Percentiles rank a stretch among this genome's conserved stretches.
Evolutionary conservation across 441 rosid species (phyloP).

Genomic region (Euphorbia corollata): DNA sequence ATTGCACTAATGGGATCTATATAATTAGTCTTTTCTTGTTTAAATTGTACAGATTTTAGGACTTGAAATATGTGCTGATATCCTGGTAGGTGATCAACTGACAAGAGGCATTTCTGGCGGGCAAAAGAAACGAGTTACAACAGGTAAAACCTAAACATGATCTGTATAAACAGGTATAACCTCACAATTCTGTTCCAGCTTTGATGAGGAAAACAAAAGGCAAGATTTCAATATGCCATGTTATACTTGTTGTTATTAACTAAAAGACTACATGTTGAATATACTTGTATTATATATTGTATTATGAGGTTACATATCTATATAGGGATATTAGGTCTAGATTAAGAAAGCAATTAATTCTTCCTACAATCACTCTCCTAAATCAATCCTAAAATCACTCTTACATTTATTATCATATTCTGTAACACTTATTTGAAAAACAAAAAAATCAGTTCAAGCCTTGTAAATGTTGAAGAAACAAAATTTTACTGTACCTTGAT

Average conservation of each 20-base stretch:
- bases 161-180: no score
- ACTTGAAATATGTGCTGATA: constrained; percentile 57
- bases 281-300: no score
- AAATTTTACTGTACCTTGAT: neutral
- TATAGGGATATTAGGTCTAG: no score
- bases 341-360: no score
- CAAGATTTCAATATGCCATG: neutral
- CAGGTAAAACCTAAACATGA: constrained; percentile 30
- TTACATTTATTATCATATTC: no score
- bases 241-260: no score
- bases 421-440: no score
- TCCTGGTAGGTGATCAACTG: constrained; percentile 59
- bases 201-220: neutral
- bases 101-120: constrained; percentile 60
- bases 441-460: neutral
- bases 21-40: neutral
- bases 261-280: no score
- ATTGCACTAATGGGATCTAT: neutral
- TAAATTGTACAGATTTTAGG: constrained; percentile 43
- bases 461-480: neutral
- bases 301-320: no score
- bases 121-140: constrained; percentile 54
- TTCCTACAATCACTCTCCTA: no score
- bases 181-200: neutral
- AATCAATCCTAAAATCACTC: no score